Base-by-base conservation (phyloP, 2,329 filamentous ascomycete genomes). In the Epichloe glyceriae region DNA sequence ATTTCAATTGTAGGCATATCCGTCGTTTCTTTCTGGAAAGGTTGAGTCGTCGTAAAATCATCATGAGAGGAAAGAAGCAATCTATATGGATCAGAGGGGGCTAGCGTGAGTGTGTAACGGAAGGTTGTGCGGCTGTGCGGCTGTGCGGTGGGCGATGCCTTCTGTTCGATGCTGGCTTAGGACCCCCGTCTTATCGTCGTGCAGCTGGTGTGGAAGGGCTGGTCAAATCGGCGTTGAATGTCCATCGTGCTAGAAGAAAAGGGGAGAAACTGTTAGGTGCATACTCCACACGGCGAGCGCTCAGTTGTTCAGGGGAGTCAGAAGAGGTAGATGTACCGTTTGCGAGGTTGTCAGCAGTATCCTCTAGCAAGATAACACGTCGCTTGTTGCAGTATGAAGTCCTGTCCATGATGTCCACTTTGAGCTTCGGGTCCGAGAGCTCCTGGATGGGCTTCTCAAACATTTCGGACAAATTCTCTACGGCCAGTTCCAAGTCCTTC, bases 361-460 rank as follows among this genome's bases (percentile, higher is more conserved):
- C 88, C 50, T 89, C 88, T 19, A 98, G 74, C 10, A 98, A 67
- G 56, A 97, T 96, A 22, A 96, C 77, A 43, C 93, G 79, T 50
- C 93, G 79, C 68, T 93, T 91, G 67, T 87, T 95, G 72, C 94
- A 98, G 67, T 98, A 98, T 0, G 89, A 81, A 4, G 91, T 98
- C 76, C 96, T 97, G 68, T 98, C 91, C 82, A 98, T 87, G 63
- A 98, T 98, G 57, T 96, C 91, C 6, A 95, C 88, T 72, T 96
- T 97, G 53, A 96, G 74, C 67, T 95, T 95, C n/a, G 88, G 66
- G 44, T 85, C 80, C 4, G 88, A 80, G 17, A 98, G 73, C 60
- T 96, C 89, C 40, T 82, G 72, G n/a, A 91, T 88, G 0, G 90
- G 88, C 72, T 95, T 96, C 75, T 98, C 93, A 58, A 98, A 98